A percentile compares a stretch with the other conserved stretches of the same genome.
Evolutionary conservation across 495 filamentous ascomycete genomes (phyloP).

Genomic region (Penicillium malachiteum): DNA sequence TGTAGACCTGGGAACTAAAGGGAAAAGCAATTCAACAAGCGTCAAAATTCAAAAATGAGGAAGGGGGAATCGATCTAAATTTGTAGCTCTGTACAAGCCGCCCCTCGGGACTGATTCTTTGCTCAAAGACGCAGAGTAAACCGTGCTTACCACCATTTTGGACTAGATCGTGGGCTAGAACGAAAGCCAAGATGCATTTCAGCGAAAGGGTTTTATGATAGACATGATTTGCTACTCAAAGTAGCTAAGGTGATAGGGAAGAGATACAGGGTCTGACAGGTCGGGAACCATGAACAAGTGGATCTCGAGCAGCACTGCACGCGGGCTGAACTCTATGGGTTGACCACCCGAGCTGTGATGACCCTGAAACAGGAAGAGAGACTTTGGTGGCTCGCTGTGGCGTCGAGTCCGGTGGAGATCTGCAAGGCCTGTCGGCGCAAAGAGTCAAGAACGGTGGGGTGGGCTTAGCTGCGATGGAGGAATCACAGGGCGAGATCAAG

Average conservation of each 20-base stretch:
- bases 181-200: slow-evolving; percentile 3
- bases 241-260: slow-evolving; percentile 8
- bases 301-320: slow-evolving; percentile 7
- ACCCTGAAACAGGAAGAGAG: slow-evolving; percentile 7
- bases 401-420: slow-evolving; percentile 16
- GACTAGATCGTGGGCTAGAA: slow-evolving; percentile 5
- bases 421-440: slow-evolving; percentile 17
- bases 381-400: slow-evolving; percentile 9
- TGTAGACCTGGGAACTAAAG: not conserved
- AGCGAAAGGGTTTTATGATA: slow-evolving; percentile 14
- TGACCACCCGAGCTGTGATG: slow-evolving; percentile 2
- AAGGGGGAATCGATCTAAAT: slow-evolving; percentile 2
- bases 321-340: slow-evolving; percentile 17
- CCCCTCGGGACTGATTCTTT: not conserved
- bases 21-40: not conserved
- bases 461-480: slow-evolving; percentile 1
- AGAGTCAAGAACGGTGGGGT: slow-evolving; percentile 26
- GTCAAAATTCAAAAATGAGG: not conserved
- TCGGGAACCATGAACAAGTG: slow-evolving; percentile 5
- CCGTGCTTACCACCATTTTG: slow-evolving; percentile 5
- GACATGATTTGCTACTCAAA: slow-evolving; percentile 14
- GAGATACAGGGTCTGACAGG: slow-evolving; percentile 23
- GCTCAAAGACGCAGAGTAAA: slow-evolving; percentile 12
- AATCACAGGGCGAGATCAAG: slow-evolving; percentile 19
- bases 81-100: slow-evolving; percentile 12